Evolutionary conservation across 1,284 basidiomycete genomes (phyloP), one percentile per base, ranked within the genome.

Genomic region (Marasmius oreades): DNA sequence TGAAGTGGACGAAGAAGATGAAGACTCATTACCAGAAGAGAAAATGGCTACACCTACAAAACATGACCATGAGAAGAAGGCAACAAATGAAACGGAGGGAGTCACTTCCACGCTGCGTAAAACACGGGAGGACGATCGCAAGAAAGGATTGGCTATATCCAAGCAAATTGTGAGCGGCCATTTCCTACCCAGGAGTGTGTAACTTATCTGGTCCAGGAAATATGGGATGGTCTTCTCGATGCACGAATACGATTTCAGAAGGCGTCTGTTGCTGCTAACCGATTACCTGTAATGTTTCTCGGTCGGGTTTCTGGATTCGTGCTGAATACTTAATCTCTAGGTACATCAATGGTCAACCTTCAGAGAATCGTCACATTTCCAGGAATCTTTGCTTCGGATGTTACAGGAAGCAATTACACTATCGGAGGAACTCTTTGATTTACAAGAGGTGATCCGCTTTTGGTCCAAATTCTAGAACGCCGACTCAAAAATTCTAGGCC

Each of bases 191-290:
- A 34, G 5, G 52, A 24, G 51, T 42, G 55, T 55, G 55, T 42
- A 63, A 53, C 55, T 55, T 55, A 44, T 61, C 16, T 20, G 37
- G 14, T 59, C 14, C 61, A 96, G 93, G 77, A 78, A 5, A 73
- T 94, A 31, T 96, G 92, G 86, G 92, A 96, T 68, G 78, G 80
- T 5, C 75, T 97, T 34, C 78, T 97, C 36, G 92, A 95, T 66
- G 83, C 90, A 18, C 85, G 95, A 36, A 98, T 98, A 68, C 86
- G 87, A 28, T 72, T 96, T 53, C 95, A 97, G 73, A 97, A 94
- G 73, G 82, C 86, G 22, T 76, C 86, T 46, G 67, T 74, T 1
- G 76, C 85, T 11, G 78, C 84, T 4, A 90, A 92, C 65, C 71
- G 77, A 55, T 75, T 94, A 12, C 82, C 85, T 50, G 63, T 61